Percentiles rank a stretch among this genome's conserved stretches.
These are phyloP conservation scores for Chondrus crispus DNA, from an alignment of 23 red algal species.

Conservation along the genomic window DNA sequence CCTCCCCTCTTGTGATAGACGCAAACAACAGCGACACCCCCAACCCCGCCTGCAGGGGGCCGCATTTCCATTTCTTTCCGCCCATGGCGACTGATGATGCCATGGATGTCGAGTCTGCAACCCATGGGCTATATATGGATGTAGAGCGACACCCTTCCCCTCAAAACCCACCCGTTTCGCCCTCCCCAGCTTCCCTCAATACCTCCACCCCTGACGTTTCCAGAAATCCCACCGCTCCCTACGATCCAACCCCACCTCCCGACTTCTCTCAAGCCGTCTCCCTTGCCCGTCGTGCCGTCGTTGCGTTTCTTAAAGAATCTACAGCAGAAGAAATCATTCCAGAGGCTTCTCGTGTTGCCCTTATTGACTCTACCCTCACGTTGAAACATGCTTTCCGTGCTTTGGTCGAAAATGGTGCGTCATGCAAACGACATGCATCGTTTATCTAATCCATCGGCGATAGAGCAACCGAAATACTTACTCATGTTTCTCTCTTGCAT, in stretches of 20 bases:
- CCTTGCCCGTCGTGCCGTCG: not conserved
- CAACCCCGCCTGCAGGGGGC: too few relatives aligned
- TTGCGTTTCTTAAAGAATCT: not conserved
- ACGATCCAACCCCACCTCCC: not conserved
- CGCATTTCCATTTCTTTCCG: too few relatives aligned
- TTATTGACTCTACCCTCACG: not conserved
- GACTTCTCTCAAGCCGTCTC: not conserved
- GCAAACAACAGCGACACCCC: too few relatives aligned
- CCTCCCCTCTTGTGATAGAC: too few relatives aligned
- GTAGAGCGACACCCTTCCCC: not conserved
- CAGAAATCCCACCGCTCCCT: not conserved
- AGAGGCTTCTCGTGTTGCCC: not conserved
- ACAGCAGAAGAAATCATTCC: conserved; percentile 6
- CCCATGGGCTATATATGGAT: conserved; percentile 17
- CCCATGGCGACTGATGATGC: conserved; percentile 22
- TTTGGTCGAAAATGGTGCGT: conserved; percentile 15
- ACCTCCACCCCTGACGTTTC: not conserved
- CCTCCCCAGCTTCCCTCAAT: not conserved
- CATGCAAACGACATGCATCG: too few relatives aligned
- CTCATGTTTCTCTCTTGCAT: not conserved
- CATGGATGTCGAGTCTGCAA: conserved; percentile 22
- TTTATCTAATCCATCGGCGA: not conserved
- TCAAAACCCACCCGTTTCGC: not conserved
- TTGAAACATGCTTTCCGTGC: conserved; percentile 17
- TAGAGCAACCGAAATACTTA: not conserved